Percentiles rank a stretch among this genome's conserved stretches.
These are phyloP conservation scores for Piper betle DNA, from an alignment of 164 flowering plant species.

Conservation along the genomic window DNA sequence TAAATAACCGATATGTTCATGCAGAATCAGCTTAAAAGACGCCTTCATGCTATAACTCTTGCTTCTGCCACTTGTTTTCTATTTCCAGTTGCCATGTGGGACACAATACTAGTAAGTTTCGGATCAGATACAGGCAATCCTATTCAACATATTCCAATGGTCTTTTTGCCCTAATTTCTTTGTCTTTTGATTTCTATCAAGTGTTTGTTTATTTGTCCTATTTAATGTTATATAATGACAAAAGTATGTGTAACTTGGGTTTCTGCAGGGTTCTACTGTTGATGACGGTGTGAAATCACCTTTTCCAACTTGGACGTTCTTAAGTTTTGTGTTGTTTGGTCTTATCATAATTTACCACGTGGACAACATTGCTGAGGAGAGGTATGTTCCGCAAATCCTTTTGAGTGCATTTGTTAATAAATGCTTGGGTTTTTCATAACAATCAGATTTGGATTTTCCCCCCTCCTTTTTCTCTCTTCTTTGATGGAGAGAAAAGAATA, in stretches of 20 bases:
- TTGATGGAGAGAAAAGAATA: too few relatives aligned
- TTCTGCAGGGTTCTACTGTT: conserved; percentile 60
- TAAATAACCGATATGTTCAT: conserved; percentile 10
- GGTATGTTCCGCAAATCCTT: conserved; percentile 30
- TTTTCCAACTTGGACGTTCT: conserved; percentile 63
- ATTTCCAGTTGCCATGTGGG: conserved; percentile 98
- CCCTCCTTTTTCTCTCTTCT: too few relatives aligned
- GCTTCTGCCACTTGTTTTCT: conserved; percentile 90
- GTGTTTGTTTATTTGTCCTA: not conserved
- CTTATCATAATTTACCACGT: conserved; percentile 71
- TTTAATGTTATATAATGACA: not conserved
- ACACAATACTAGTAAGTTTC: conserved; percentile 66
- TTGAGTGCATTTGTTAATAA: too few relatives aligned
- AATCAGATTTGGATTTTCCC: too few relatives aligned
- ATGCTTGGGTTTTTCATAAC: too few relatives aligned
- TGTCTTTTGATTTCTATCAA: not conserved
- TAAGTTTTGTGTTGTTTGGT: conserved; percentile 73
- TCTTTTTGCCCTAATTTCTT: not conserved
- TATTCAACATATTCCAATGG: not conserved
- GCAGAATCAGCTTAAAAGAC: conserved; percentile 89
- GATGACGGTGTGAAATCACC: conserved; percentile 32
- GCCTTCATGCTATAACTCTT: conserved; percentile 82
- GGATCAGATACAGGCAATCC: not conserved
- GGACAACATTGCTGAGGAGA: conserved; percentile 91
- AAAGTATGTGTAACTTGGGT: conserved; percentile 13